Base-by-base conservation (phyloP, 2,329 filamentous ascomycete species). In the Fusarium haematococcum region DNA sequence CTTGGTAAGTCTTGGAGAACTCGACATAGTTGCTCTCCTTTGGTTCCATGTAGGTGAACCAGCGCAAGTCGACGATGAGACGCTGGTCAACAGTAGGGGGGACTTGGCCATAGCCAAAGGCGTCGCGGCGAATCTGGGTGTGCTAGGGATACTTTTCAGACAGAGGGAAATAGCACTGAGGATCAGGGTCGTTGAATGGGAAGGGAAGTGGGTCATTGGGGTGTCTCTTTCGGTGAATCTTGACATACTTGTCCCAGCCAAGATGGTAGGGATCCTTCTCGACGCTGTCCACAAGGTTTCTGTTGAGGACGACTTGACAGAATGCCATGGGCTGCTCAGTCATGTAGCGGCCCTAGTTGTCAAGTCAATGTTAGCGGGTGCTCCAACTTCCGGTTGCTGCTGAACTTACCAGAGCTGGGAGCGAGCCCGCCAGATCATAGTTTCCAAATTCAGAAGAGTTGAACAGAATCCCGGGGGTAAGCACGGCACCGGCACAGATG, bases 41-140 rank as follows among this genome's bases (percentile, higher is more conserved):
- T 18, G 65, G 65, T 14, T 67, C 45, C 50, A 65, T 57, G 5
- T 65, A 67, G 25, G 48, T 52, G 65, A 67, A 67, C 65, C 65
- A 67, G 27, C 65, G 65, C 8, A 65, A 48, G 33, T 67, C 65
- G 0, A 67, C 65, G 0, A 65, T 39, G 0, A 67, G 65, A 0
- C 65, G 65, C 45, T 67, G 65, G 4, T 67, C 65, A 1, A 67
- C 43, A 25, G 64, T 65, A 0, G 65, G 45, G 0, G 61, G 65
- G 0, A 67, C 65, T 1, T 67, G 61, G 2, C 61, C 65, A 8
- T 67, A 67, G 0, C 61, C 65, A 9, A 67, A 67, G 5, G 65
- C 61, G 32, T 67, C 65, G 0, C 65, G 65, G 3, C 57, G 65
- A 5, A 67, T 65, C 39, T 67, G 61, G 4, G 65, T 65, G 4